These are phyloP conservation scores for Kingdonia uniflora DNA, from an alignment of 164 flowering plant species.

Conservation along the genomic window DNA sequence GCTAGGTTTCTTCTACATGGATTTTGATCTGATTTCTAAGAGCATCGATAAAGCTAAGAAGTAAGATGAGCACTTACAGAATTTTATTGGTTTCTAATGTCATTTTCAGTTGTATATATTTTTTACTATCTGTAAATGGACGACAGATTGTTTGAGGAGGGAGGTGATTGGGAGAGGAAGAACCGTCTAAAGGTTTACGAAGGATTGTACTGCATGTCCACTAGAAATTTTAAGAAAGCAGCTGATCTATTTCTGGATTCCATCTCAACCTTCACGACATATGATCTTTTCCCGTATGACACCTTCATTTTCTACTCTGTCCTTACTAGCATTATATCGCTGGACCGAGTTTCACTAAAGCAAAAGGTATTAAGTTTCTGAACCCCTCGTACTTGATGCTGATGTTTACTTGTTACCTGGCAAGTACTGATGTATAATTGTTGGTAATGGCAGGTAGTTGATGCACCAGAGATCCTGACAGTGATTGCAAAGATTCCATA, in stretches of 20 bases:
- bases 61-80: conserved; percentile 26
- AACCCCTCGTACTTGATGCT: not conserved
- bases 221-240: conserved; percentile 87
- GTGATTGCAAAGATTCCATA: conserved; percentile 83
- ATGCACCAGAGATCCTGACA: conserved; percentile 95
- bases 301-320: conserved; percentile 93
- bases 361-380: conserved; percentile 55
- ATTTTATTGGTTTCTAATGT: not conserved
- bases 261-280: conserved; percentile 94
- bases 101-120: conserved; percentile 1
- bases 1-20: conserved; percentile 89
- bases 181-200: conserved; percentile 95
- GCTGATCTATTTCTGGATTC: conserved; percentile 81
- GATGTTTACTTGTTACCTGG: conserved; percentile 2
- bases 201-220: conserved; percentile 89
- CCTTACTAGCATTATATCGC: conserved; percentile 76
- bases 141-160: conserved; percentile 93
- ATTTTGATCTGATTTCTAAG: conserved; percentile 89
- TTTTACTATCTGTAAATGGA: not conserved
- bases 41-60: conserved; percentile 96
- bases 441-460: conserved; percentile 91
- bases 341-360: conserved; percentile 91
- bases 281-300: conserved; percentile 86
- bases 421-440: conserved; percentile 7
- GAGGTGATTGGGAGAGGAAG: conserved; percentile 99